Evolutionary conservation across 768 basidiomycete genomes (phyloP).

Genomic region (Leccinum arenicola): DNA sequence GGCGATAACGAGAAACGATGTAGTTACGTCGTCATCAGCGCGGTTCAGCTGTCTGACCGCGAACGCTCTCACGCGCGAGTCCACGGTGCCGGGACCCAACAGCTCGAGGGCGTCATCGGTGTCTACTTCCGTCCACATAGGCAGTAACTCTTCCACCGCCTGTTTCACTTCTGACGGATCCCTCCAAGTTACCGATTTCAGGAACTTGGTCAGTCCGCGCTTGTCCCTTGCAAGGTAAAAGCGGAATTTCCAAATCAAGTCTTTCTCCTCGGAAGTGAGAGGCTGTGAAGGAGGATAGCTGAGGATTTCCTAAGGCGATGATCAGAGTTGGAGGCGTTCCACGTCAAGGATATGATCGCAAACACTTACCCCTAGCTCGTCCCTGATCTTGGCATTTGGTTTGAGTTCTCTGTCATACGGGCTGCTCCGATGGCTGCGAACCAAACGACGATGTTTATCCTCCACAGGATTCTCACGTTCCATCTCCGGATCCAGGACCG

Average conservation of each 20-base stretch:
- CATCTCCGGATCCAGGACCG: constrained; percentile 87
- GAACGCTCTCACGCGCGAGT: constrained; percentile 90
- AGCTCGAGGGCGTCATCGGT: constrained; percentile 96
- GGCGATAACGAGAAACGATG: background rate
- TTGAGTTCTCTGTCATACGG: constrained; percentile 95
- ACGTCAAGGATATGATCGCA: background rate
- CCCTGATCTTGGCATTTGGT: constrained; percentile 92
- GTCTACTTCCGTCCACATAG: constrained; percentile 96
- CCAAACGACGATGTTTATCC: constrained; percentile 91
- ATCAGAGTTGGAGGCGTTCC: background rate
- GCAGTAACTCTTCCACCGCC: constrained; percentile 92
- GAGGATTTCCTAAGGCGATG: constrained; percentile 69
- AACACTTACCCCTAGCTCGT: constrained; percentile 78
- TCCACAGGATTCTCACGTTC: constrained; percentile 94
- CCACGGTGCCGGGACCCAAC: constrained; percentile 84
- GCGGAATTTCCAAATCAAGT: constrained; percentile 98
- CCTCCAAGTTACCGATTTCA: constrained; percentile 97
- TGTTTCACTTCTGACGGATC: constrained; percentile 96
- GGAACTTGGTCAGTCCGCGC: constrained; percentile 93
- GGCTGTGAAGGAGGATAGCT: constrained; percentile 87
- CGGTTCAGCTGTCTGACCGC: constrained; percentile 88
- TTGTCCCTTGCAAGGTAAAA: constrained; percentile 93
- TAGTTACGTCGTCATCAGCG: constrained; percentile 89
- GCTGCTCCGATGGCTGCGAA: constrained; percentile 92
- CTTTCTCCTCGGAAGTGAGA: constrained; percentile 89